These are phyloP conservation scores for Beauveria bassiana DNA, from an alignment of 2,329 filamentous ascomycete species.

Conservation along the genomic window DNA sequence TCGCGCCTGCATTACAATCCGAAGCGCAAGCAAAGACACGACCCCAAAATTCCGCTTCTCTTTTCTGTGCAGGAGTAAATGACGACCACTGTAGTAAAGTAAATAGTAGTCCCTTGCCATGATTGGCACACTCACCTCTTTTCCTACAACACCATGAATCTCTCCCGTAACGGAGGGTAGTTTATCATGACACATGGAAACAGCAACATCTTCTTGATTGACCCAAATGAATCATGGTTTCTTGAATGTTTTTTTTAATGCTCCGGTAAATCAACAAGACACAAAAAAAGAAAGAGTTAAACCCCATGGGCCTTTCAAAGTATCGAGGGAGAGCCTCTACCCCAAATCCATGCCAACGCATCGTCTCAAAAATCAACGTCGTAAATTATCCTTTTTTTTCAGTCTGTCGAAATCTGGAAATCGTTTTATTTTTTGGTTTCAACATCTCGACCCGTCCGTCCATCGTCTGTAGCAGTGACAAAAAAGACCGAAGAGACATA, in stretches of 20 bases:
- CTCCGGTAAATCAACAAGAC: conserved; percentile 8
- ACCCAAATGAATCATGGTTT: not conserved
- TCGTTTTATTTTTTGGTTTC: not conserved
- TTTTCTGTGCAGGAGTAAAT: too few species aligned
- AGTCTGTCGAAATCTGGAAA: not conserved
- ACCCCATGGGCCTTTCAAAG: not conserved
- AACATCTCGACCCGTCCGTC: not conserved
- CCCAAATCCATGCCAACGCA: not conserved
- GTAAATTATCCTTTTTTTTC: conserved; percentile 15
- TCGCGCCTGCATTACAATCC: too few species aligned
- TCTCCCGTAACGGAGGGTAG: not conserved
- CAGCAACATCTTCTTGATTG: not conserved
- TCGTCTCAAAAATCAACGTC: not conserved
- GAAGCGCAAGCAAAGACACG: too few species aligned
- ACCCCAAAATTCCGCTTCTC: too few species aligned
- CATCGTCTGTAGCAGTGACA: not conserved
- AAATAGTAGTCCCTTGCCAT: too few species aligned
- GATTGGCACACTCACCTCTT: too few species aligned
- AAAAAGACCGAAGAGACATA: not conserved
- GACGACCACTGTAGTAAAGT: too few species aligned
- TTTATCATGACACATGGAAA: not conserved
- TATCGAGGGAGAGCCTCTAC: not conserved
- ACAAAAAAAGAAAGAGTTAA: conserved; percentile 2
- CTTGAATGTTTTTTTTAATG: conserved; percentile 5
- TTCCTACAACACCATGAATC: too few species aligned